Base-by-base conservation (phyloP, 345 rosid species). In the Salix arbutifolia region DNA sequence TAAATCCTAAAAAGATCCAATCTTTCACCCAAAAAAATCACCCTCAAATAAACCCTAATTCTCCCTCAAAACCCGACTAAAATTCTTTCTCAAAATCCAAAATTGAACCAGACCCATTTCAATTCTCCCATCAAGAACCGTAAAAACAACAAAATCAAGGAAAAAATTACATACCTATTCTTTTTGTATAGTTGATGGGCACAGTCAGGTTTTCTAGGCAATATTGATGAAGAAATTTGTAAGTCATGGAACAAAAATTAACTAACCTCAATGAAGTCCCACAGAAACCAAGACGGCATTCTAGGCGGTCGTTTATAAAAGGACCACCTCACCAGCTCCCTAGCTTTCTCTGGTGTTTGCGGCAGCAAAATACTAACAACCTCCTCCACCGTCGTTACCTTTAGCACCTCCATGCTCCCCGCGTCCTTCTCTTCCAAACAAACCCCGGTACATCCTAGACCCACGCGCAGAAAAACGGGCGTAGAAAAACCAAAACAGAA, bases 371-470 rank as follows among this genome's bases (percentile, higher is more conserved):
- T 12, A 10, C 25, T 56, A 10, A 85, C 79, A 0, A 92, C 94
- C 48, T 92, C 95, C 16, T 89, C 97, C 16, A 87, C 78, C 42
- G 74, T 88, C 83, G 73, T 87, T 11, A 7, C 21, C 74, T 76
- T 62, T 52, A 92, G 84, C 90, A 92, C 97, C 95, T 6, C 82
- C 86, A 10, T 9, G 42, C 42, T 8, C 42, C 86, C 92, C 89
- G 88, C 70, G 62, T 94, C 98, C 78, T 88, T 89, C 77, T 90
- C 97, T 81, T 94, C 97, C 79, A 94, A 40, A 72, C 89, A 85
- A 58, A 94, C 92, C 42, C 98, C 97, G 16, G 97, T 91, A 84
- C 97, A 90, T 71, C 89, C 84, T 66, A 94, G 82, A 81, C 89
- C 94, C 78, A 91, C 74, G 60, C 85, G 84, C 67, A 46, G 74